A percentile compares a stretch with the other conserved stretches of the same genome.
phyloP scores from a whole-genome alignment of 768 basidiomycete species.

The Xerocomellus intermedius region DNA sequence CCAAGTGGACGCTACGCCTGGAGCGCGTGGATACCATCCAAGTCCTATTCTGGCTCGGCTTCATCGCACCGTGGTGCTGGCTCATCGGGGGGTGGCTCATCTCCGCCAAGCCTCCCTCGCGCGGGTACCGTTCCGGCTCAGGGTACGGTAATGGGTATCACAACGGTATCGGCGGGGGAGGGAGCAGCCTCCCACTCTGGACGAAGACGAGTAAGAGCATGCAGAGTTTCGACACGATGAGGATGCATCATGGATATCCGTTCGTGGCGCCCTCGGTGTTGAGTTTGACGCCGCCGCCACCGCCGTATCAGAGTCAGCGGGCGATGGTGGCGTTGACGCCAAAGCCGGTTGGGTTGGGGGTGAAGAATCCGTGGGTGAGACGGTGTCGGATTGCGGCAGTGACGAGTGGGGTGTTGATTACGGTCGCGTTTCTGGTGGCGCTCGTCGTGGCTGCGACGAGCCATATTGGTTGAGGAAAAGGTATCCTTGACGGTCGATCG shows the following conservation, averaged over 20 bases:
- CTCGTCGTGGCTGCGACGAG: slow-evolving; percentile 36
- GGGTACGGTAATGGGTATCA: slow-evolving; percentile 11
- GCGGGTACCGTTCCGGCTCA: neutral
- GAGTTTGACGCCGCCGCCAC: slow-evolving; percentile 31
- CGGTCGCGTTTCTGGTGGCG: slow-evolving; percentile 49
- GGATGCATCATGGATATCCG: slow-evolving; percentile 52
- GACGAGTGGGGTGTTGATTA: slow-evolving; percentile 52
- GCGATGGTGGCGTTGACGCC: slow-evolving; percentile 17
- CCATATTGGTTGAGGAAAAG: neutral
- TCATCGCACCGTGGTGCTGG: slow-evolving; percentile 73
- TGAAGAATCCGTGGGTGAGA: slow-evolving; percentile 38
- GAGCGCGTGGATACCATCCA: slow-evolving; percentile 38
- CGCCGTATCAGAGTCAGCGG: slow-evolving; percentile 23
- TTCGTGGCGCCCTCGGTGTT: slow-evolving; percentile 52
- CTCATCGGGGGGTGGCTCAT: slow-evolving; percentile 75
- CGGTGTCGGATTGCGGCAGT: slow-evolving; percentile 60
- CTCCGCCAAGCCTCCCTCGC: slow-evolving; percentile 15
- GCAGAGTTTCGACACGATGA: slow-evolving; percentile 44
- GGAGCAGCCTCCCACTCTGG: slow-evolving; percentile 36
- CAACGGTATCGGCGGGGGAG: slow-evolving; percentile 38
- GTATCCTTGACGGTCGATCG: neutral
- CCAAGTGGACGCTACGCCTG: slow-evolving; percentile 9
- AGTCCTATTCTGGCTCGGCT: slow-evolving; percentile 75
- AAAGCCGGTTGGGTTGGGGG: slow-evolving; percentile 13
- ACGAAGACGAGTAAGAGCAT: slow-evolving; percentile 42